phyloP scores from a whole-genome alignment of 768 basidiomycete species.

The Russula earlei region DNA sequence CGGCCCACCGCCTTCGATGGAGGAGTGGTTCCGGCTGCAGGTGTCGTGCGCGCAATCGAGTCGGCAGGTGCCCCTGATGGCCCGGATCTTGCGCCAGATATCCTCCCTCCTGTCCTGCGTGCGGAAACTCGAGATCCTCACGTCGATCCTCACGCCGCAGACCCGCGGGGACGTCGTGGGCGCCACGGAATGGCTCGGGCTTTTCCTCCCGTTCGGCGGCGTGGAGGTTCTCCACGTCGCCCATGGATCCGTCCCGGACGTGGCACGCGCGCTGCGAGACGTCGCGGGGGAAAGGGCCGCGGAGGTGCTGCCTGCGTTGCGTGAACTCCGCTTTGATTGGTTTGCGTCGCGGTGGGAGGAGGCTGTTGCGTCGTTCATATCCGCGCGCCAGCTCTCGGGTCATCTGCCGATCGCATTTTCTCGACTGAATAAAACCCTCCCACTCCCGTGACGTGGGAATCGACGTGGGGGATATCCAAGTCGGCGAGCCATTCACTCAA shows the following conservation, averaged over 20 bases:
- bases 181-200: neutral
- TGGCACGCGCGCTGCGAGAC: neutral
- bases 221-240: neutral
- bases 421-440: neutral
- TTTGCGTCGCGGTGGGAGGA: neutral
- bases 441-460: neutral
- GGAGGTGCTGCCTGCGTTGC: neutral
- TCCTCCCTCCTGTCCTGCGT: neutral
- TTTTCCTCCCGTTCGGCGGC: neutral
- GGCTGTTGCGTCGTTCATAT: neutral
- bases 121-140: neutral
- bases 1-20: no score
- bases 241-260: neutral
- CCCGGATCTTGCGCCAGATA: neutral
- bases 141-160: neutral
- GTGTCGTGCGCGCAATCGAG: neutral
- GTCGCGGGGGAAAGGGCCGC: neutral
- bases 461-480: no score
- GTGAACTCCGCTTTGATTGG: constrained; percentile 5
- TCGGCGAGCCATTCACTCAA: no score
- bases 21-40: neutral
- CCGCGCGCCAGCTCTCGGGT: neutral
- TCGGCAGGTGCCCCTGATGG: neutral
- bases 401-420: neutral
- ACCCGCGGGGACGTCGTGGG: neutral